Percentiles rank a stretch among this genome's conserved stretches.
Conservation (phyloP, 371 early-diverging fungal species). For the Coemansia sp. region DNA sequence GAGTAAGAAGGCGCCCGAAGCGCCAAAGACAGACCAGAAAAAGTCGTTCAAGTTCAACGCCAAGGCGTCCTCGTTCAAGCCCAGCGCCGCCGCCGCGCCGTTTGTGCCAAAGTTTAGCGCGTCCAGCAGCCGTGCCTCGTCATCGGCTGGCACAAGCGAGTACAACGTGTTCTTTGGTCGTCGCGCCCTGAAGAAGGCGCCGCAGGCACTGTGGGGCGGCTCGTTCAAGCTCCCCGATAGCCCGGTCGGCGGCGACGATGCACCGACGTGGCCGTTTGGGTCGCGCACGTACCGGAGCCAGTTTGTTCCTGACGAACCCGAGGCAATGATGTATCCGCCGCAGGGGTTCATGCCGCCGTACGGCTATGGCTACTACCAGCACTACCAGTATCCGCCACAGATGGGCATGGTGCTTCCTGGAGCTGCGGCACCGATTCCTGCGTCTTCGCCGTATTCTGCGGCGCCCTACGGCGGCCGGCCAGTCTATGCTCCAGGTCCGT, state of each 20-base stretch:
- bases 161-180: conserved; percentile 49
- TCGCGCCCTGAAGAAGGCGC: conserved; percentile 34
- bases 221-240: conserved; percentile 22
- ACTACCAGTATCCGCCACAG: conserved; percentile 42
- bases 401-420: conserved; percentile 37
- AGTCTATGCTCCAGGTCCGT: conserved; percentile 1
- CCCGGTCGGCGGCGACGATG: conserved; percentile 8
- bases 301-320: conserved; percentile 39
- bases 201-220: conserved; percentile 42
- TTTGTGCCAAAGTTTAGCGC: conserved; percentile 69
- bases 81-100: conserved; percentile 73
- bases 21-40: conserved; percentile 22
- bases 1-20: neutral
- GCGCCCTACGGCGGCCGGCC: conserved; percentile 16
- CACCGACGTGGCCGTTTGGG: conserved; percentile 47
- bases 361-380: conserved; percentile 44
- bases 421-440: conserved; percentile 17
- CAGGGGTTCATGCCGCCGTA: conserved; percentile 42
- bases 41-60: conserved; percentile 76
- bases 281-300: conserved; percentile 44
- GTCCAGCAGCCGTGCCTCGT: conserved; percentile 37
- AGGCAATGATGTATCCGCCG: conserved; percentile 36
- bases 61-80: conserved; percentile 86
- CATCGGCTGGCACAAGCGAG: conserved; percentile 27
- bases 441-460: conserved; percentile 21